These are phyloP conservation scores for Colletotrichum tamarilloi DNA, from an alignment of 2,329 filamentous ascomycete species.

Conservation along the genomic window DNA sequence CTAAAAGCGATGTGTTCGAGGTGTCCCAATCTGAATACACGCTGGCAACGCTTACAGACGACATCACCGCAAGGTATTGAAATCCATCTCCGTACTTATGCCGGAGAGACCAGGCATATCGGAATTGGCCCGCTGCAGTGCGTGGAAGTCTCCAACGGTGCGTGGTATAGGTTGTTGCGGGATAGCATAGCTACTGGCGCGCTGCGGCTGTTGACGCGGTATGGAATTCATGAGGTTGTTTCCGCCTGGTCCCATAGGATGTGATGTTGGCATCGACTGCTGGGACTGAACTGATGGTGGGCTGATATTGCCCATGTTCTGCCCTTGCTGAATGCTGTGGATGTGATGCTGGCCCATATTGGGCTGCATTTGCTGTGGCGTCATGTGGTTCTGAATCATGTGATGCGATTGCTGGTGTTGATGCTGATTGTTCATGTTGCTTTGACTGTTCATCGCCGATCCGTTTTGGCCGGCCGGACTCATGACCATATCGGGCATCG, in stretches of 20 bases:
- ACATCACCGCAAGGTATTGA: slow-evolving; percentile 26
- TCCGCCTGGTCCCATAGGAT: slow-evolving; percentile 41
- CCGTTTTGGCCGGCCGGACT: slow-evolving; percentile 55
- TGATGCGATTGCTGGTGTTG: slow-evolving; percentile 46
- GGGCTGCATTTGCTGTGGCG: slow-evolving; percentile 45
- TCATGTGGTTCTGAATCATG: slow-evolving; percentile 40
- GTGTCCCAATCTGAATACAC: not conserved
- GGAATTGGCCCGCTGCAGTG: slow-evolving; percentile 57
- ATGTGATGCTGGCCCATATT: slow-evolving; percentile 45
- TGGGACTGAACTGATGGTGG: slow-evolving; percentile 27
- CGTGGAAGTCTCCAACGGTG: slow-evolving; percentile 62
- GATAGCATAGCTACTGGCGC: slow-evolving; percentile 53
- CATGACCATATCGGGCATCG: slow-evolving; percentile 66
- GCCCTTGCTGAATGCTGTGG: slow-evolving; percentile 42
- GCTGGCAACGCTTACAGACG: too few relatives aligned
- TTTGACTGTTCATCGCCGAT: slow-evolving; percentile 38
- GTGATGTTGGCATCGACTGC: slow-evolving; percentile 39
- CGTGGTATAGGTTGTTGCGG: slow-evolving; percentile 51
- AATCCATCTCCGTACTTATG: slow-evolving; percentile 36
- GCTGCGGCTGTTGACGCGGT: slow-evolving; percentile 48
- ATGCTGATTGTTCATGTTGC: slow-evolving; percentile 43
- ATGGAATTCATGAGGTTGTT: slow-evolving; percentile 35
- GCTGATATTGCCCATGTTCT: slow-evolving; percentile 32
- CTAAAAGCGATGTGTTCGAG: not conserved
- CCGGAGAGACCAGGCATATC: slow-evolving; percentile 43